Percentiles rank a stretch among this genome's conserved stretches.
Conservation (phyloP, 257 asterid species). For the Fraxinus pennsylvanica region DNA sequence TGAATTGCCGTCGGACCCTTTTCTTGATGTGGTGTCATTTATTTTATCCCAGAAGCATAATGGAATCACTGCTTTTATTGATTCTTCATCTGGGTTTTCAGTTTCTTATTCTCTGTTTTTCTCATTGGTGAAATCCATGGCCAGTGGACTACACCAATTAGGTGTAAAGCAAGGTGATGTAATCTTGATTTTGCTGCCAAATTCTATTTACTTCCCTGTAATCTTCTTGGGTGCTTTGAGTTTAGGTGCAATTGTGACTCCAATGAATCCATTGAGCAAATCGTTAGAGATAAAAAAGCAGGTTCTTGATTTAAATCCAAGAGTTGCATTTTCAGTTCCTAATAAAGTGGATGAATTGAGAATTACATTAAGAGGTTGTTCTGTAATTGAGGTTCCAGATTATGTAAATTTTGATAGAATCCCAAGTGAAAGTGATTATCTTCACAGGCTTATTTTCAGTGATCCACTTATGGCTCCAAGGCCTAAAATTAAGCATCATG, state of each 20-base stretch:
- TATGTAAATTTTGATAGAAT: slow-evolving; percentile 24
- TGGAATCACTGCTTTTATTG: slow-evolving; percentile 59
- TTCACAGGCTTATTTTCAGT: slow-evolving; percentile 48
- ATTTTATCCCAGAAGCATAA: slow-evolving; percentile 63
- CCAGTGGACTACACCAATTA: slow-evolving; percentile 61
- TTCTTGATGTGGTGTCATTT: slow-evolving; percentile 70
- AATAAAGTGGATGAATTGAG: slow-evolving; percentile 42
- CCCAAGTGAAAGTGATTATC: slow-evolving; percentile 29
- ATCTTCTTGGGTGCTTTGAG: slow-evolving; percentile 62
- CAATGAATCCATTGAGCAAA: slow-evolving; percentile 70
- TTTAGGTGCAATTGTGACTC: slow-evolving; percentile 61
- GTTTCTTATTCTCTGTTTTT: slow-evolving; percentile 49
- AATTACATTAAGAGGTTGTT: slow-evolving; percentile 37
- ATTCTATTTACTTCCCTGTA: slow-evolving; percentile 66
- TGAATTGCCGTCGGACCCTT: slow-evolving; percentile 55
- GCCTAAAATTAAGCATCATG: slow-evolving; percentile 55
- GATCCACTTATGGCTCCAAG: slow-evolving; percentile 59
- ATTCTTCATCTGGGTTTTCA: slow-evolving; percentile 64
- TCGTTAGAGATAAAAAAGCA: slow-evolving; percentile 59
- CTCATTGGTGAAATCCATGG: slow-evolving; percentile 62
- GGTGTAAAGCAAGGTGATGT: slow-evolving; percentile 73
- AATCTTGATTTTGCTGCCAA: slow-evolving; percentile 60
- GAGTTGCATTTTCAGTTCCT: slow-evolving; percentile 44
- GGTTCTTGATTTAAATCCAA: slow-evolving; percentile 48
- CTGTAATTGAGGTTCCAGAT: slow-evolving; percentile 60